Conservation (phyloP, 305 asterid genomes). For the Stenogyne calaminthoides region DNA sequence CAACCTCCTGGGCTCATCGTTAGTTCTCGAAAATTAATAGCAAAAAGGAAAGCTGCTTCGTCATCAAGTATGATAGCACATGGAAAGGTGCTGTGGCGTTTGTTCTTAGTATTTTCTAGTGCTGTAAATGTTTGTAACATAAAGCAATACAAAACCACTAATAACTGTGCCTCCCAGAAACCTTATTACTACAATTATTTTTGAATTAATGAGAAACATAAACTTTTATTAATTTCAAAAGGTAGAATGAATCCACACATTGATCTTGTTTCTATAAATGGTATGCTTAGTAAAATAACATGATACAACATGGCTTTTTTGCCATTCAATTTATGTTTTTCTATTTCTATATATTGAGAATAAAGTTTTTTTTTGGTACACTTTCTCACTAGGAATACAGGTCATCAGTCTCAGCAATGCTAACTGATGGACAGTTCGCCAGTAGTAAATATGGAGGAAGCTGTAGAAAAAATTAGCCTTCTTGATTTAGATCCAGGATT, state of each 20-base stretch:
- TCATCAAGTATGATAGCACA: conserved; percentile 26
- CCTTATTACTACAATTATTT: neutral
- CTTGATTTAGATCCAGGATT: conserved; percentile 60
- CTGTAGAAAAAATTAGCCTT: conserved; percentile 52
- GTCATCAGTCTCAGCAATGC: conserved; percentile 51
- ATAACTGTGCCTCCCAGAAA: conserved; percentile 5
- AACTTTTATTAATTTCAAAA: neutral
- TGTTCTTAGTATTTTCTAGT: conserved; percentile 18
- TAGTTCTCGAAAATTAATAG: conserved; percentile 33
- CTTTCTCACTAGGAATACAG: conserved; percentile 46
- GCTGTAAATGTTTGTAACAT: neutral
- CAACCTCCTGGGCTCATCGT: conserved; percentile 29
- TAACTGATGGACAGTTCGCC: conserved; percentile 48
- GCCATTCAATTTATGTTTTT: conserved; percentile 10
- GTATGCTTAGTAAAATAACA: conserved; percentile 6
- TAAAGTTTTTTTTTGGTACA: conserved; percentile 18
- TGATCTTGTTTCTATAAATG: conserved; percentile 7
- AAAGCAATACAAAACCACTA: neutral
- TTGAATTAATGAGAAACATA: neutral
- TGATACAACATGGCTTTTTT: neutral
- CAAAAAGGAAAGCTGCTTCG: conserved; percentile 24
- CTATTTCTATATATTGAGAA: conserved; percentile 19
- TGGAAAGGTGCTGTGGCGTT: conserved; percentile 45
- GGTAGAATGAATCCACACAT: neutral
- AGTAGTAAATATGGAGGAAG: conserved; percentile 48